Evolutionary conservation across 148 eudicot species (phyloP).

Genomic region (Suaeda aralocaspica): DNA sequence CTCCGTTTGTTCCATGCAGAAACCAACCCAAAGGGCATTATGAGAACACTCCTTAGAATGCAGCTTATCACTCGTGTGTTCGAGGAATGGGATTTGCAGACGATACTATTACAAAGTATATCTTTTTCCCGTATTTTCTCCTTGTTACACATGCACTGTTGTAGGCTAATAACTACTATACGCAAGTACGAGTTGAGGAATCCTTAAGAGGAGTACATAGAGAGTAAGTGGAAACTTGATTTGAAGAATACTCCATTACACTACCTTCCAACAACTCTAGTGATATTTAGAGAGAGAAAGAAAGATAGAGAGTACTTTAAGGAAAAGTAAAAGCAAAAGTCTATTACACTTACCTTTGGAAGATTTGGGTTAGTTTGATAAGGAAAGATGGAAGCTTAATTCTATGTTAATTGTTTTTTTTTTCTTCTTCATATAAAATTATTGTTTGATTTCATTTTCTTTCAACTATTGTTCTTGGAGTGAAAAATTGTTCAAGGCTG

Average conservation of each 20-base stretch:
- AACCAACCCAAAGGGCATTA: conserved; percentile 82
- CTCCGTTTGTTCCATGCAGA: conserved; percentile 91
- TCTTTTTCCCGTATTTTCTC: neutral
- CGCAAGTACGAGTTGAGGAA: conserved; percentile 24
- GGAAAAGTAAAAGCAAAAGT: conserved; percentile 37
- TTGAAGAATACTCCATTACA: conserved; percentile 52
- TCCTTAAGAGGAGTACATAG: conserved; percentile 52
- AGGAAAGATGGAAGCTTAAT: conserved; percentile 38
- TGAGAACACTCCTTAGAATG: neutral
- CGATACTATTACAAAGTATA: no score
- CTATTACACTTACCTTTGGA: conserved; percentile 35
- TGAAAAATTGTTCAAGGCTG: conserved; percentile 8
- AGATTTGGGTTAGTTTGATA: conserved; percentile 36
- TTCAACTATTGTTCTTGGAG: conserved; percentile 9
- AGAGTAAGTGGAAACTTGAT: conserved; percentile 42
- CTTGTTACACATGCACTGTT: conserved; percentile 7
- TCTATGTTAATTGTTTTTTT: neutral
- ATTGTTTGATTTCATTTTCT: neutral
- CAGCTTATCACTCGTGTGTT: neutral
- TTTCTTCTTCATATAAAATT: no score
- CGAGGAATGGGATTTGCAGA: neutral
- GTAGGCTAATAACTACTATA: neutral
- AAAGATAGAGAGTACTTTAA: conserved; percentile 37
- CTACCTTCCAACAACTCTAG: conserved; percentile 42
- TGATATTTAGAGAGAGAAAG: conserved; percentile 25